These are phyloP conservation scores for Dentipellis fragilis DNA, from an alignment of 768 basidiomycete genomes.

Conservation along the genomic window DNA sequence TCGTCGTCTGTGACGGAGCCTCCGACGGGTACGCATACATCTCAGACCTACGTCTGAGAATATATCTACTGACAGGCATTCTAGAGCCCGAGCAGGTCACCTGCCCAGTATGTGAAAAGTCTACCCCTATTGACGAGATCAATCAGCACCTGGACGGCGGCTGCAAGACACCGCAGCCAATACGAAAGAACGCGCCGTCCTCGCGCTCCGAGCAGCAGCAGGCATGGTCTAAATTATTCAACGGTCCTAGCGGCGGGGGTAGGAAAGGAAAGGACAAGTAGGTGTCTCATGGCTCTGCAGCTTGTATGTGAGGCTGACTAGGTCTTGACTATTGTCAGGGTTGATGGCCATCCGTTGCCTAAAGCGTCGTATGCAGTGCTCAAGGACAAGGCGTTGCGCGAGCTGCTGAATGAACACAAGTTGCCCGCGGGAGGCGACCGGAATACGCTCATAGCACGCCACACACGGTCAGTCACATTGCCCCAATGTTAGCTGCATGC, in stretches of 20 bases:
- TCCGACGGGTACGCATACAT: background rate
- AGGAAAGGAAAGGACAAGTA: slow-evolving; percentile 7
- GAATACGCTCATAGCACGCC: slow-evolving; percentile 14
- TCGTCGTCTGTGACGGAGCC: background rate
- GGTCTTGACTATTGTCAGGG: no score
- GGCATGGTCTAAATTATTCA: slow-evolving; percentile 12
- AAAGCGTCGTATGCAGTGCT: slow-evolving; percentile 18
- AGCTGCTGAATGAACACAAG: slow-evolving; percentile 13
- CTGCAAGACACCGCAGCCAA: slow-evolving; percentile 14
- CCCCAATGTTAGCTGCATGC: background rate
- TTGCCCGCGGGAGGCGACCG: slow-evolving; percentile 16
- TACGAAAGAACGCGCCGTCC: background rate
- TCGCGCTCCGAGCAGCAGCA: slow-evolving; percentile 8
- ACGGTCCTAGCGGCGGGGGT: background rate
- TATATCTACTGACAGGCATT: no score
- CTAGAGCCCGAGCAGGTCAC: background rate
- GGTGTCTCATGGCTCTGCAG: background rate
- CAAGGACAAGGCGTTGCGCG: slow-evolving; percentile 15
- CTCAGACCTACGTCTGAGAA: slow-evolving; percentile 5
- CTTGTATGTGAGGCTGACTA: background rate
- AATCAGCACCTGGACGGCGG: slow-evolving; percentile 26
- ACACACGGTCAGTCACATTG: slow-evolving; percentile 11
- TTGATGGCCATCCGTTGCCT: slow-evolving; percentile 5
- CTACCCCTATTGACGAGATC: slow-evolving; percentile 9
- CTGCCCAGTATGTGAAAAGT: background rate